These are phyloP conservation scores for Ceratobasidium sp. DNA, from an alignment of 1,284 basidiomycete species.

Conservation along the genomic window DNA sequence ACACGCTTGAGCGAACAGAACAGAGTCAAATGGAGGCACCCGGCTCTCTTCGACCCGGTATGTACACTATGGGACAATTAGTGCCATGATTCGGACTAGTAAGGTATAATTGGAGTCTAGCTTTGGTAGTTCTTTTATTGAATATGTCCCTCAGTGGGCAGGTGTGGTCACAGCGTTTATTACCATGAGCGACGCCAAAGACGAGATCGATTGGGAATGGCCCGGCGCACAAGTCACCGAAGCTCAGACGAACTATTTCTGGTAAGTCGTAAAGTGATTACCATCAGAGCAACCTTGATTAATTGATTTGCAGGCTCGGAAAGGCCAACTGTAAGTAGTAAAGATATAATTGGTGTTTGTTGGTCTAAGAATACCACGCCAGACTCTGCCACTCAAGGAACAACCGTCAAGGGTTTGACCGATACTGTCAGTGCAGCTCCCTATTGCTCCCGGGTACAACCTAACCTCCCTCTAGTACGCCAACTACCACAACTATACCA, in stretches of 20 bases:
- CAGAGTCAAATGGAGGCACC: constrained; percentile 76
- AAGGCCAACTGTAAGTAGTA: constrained; percentile 68
- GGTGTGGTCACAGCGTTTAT: constrained; percentile 87
- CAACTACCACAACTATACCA: constrained; percentile 80
- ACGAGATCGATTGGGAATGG: constrained; percentile 87
- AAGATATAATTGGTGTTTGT: not conserved
- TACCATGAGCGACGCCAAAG: constrained; percentile 81
- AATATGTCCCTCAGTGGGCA: constrained; percentile 64
- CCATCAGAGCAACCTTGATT: not conserved
- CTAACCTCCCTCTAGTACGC: constrained; percentile 29
- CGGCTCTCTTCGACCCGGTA: constrained; percentile 82
- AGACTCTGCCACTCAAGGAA: constrained; percentile 54
- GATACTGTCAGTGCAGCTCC: constrained; percentile 61
- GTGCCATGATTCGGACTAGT: constrained; percentile 66
- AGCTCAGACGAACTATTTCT: constrained; percentile 82
- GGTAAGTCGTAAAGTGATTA: constrained; percentile 54
- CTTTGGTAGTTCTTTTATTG: not conserved
- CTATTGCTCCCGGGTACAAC: constrained; percentile 52
- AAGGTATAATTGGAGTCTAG: constrained; percentile 33
- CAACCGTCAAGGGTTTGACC: constrained; percentile 59
- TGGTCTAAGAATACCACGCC: not conserved
- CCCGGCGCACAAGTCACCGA: constrained; percentile 61
- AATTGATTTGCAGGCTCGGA: constrained; percentile 60
- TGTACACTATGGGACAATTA: constrained; percentile 81
- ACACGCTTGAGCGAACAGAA: constrained; percentile 50